A percentile compares a stretch with the other conserved stretches of the same genome.
Conservation (phyloP, 148 eudicot species). For the Spergularia bocconei region DNA sequence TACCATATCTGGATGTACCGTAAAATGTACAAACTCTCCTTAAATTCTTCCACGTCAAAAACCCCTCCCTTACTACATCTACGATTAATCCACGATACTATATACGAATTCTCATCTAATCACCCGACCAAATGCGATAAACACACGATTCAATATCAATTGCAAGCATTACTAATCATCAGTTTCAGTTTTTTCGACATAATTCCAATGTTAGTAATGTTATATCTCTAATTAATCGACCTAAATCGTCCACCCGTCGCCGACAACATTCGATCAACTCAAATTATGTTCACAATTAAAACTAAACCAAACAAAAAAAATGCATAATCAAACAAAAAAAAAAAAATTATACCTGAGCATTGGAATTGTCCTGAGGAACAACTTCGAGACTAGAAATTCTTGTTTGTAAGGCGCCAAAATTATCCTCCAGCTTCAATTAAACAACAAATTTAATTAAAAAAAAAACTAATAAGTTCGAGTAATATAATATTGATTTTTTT, state of each 20-base stretch:
- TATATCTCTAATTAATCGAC: not conserved
- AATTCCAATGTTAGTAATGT: not conserved
- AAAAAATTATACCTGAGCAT: constrained; percentile 19
- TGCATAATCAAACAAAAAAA: not conserved
- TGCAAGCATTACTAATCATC: not conserved
- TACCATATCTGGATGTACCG: too few species aligned
- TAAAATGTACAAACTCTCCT: not conserved
- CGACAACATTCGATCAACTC: not conserved
- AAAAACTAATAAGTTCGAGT: too few species aligned
- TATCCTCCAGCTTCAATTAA: constrained; percentile 28
- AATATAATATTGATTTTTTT: too few species aligned
- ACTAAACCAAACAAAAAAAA: not conserved
- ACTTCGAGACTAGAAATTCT: constrained; percentile 28
- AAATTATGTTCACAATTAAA: not conserved
- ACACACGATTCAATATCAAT: not conserved
- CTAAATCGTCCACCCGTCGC: not conserved
- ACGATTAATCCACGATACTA: not conserved
- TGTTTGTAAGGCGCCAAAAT: constrained; percentile 29
- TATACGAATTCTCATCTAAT: not conserved
- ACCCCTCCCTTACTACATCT: not conserved
- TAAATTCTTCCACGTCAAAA: not conserved
- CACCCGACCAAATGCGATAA: not conserved
- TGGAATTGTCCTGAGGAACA: constrained; percentile 11
- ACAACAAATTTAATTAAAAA: not conserved
- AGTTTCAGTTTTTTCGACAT: not conserved